These are phyloP conservation scores for Scalesia atractyloides DNA, from an alignment of 129 eudicot genomes.

Conservation along the genomic window DNA sequence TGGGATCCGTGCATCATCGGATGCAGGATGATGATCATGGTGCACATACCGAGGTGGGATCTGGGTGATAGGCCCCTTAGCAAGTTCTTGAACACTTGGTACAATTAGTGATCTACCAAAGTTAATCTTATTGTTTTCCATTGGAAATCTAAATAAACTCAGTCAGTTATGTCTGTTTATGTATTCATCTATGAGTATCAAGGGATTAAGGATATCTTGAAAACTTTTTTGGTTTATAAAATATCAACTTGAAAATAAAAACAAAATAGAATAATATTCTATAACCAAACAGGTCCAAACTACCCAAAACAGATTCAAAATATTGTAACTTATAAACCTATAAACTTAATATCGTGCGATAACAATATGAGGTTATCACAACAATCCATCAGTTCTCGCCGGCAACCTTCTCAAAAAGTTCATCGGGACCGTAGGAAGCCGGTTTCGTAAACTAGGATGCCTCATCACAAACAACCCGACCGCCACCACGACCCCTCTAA, in stretches of 20 bases:
- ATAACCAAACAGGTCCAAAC: too few relatives aligned
- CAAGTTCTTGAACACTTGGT: conserved; percentile 71
- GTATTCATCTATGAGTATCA: too few relatives aligned
- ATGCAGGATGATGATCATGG: conserved; percentile 24
- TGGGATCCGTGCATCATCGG: background rate
- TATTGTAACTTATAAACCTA: background rate
- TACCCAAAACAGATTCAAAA: too few relatives aligned
- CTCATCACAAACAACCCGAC: conserved; percentile 31
- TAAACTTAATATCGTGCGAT: background rate
- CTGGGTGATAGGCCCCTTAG: conserved; percentile 35
- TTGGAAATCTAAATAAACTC: background rate
- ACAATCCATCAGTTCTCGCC: conserved; percentile 32
- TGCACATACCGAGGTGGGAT: conserved; percentile 59
- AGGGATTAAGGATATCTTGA: too few relatives aligned
- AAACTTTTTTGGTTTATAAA: too few relatives aligned
- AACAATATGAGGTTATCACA: conserved; percentile 22
- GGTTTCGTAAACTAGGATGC: conserved; percentile 31
- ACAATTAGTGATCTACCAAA: conserved; percentile 62
- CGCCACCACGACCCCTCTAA: conserved; percentile 11
- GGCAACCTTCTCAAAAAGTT: conserved; percentile 41
- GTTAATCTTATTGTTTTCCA: conserved; percentile 34
- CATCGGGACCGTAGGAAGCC: conserved; percentile 35
- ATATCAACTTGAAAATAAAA: too few relatives aligned
- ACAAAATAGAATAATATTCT: too few relatives aligned
- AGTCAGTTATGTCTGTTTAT: too few relatives aligned